Conservation (phyloP, 768 basidiomycete species). For the Nidula microcarpa region DNA sequence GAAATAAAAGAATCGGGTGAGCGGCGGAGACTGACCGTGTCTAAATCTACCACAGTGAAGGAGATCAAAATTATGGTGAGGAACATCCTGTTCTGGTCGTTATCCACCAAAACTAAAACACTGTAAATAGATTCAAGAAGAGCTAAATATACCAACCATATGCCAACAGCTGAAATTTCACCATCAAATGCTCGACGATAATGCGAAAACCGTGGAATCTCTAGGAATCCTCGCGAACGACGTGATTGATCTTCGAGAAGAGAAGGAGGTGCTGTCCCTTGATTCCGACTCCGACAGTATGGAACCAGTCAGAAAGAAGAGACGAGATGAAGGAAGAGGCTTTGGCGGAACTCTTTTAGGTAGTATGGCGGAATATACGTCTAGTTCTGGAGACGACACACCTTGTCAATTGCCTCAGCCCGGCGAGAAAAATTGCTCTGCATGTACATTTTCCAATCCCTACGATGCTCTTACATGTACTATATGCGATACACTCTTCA, state of each 20-base stretch:
- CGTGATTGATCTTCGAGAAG: conserved; percentile 61
- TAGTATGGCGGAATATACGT: conserved; percentile 22
- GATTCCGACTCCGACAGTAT: conserved; percentile 44
- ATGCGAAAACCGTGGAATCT: conserved; percentile 50
- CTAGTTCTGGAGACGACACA: conserved; percentile 20
- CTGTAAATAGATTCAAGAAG: conserved; percentile 51
- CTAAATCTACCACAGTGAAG: conserved; percentile 67
- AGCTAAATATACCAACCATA: conserved; percentile 67
- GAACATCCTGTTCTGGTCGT: no score
- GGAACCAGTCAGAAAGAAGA: conserved; percentile 31
- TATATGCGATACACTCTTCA: conserved; percentile 43
- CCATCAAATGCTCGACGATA: conserved; percentile 64
- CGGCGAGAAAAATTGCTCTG: conserved; percentile 39
- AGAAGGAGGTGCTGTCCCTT: conserved; percentile 57
- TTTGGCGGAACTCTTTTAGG: conserved; percentile 75
- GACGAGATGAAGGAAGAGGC: conserved; percentile 53
- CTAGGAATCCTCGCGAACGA: conserved; percentile 54
- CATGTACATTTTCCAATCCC: conserved; percentile 59
- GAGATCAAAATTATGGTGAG: conserved; percentile 75
- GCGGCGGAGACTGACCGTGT: conserved; percentile 49
- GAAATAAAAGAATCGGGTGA: conserved; percentile 49
- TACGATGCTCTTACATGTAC: conserved; percentile 36
- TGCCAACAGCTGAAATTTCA: conserved; percentile 68
- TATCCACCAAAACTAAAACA: not conserved
- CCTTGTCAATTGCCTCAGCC: conserved; percentile 11